These are phyloP conservation scores for Corylus americana DNA, from an alignment of 306 rosid species.

Conservation along the genomic window DNA sequence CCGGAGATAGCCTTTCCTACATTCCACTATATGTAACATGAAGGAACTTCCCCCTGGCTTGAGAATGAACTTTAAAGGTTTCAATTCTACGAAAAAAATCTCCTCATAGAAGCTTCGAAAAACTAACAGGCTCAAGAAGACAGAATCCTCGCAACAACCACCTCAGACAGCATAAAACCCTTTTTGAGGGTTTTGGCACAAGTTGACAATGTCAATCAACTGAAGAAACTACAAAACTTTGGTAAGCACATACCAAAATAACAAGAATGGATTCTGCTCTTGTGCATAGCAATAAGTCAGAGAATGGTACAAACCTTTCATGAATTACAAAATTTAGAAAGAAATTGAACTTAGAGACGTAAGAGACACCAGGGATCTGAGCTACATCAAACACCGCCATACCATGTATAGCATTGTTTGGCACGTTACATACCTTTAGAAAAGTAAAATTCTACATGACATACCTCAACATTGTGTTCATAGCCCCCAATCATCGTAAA, in stretches of 20 bases:
- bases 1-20: too few species aligned
- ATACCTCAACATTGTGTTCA: conserved; percentile 86
- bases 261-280: neutral
- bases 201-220: neutral
- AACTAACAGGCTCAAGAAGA: too few species aligned
- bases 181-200: neutral
- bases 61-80: too few species aligned
- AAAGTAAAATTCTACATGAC: conserved; percentile 18
- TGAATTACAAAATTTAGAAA: neutral
- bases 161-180: neutral
- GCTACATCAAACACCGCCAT: conserved; percentile 11
- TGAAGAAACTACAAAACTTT: neutral
- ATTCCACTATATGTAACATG: too few species aligned
- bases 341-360: conserved; percentile 7
- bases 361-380: conserved; percentile 12
- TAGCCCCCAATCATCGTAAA: conserved; percentile 76
- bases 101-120: too few species aligned
- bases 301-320: neutral
- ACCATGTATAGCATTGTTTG: conserved; percentile 5
- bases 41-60: too few species aligned
- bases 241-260: neutral
- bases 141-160: too few species aligned
- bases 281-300: neutral
- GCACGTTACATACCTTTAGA: conserved; percentile 16
- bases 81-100: too few species aligned